Conservation (phyloP, 2,329 filamentous ascomycete species). For the Boeremia exigua region DNA sequence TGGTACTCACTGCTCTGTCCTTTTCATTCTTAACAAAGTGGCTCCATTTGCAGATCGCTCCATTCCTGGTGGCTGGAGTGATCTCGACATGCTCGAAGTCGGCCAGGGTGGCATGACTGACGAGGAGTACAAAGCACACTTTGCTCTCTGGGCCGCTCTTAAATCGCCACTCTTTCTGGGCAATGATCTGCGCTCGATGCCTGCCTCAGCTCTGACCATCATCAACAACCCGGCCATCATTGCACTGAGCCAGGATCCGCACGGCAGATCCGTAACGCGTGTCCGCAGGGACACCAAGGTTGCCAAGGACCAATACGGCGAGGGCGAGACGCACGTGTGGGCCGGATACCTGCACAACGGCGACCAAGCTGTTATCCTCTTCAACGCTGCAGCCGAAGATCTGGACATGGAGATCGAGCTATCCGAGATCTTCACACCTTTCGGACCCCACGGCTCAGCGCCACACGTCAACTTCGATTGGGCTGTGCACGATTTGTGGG, state of each 20-base stretch:
- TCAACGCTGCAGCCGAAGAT: conserved; percentile 29
- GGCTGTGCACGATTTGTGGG: conserved; percentile 34
- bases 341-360: conserved; percentile 29
- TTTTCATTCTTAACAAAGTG: conserved; percentile 40
- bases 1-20: conserved; percentile 36
- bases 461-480: conserved; percentile 32
- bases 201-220: conserved; percentile 49
- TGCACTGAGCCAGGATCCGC: conserved; percentile 33
- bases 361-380: conserved; percentile 29
- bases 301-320: conserved; percentile 30
- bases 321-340: conserved; percentile 37
- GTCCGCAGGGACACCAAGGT: conserved; percentile 28
- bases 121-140: conserved; percentile 47
- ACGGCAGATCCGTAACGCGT: conserved; percentile 30
- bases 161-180: conserved; percentile 55
- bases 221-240: conserved; percentile 46
- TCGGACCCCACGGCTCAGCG: conserved; percentile 32
- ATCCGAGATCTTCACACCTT: conserved; percentile 32
- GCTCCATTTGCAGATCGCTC: conserved; percentile 34
- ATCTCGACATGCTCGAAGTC: conserved; percentile 42
- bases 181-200: conserved; percentile 48
- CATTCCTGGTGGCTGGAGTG: conserved; percentile 39
- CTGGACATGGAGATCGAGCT: conserved; percentile 30
- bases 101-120: conserved; percentile 38
- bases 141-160: conserved; percentile 51